Percentiles rank a stretch among this genome's conserved stretches.
Evolutionary conservation across 768 basidiomycete species (phyloP).

Genomic region (Russula griseocarnosa): DNA sequence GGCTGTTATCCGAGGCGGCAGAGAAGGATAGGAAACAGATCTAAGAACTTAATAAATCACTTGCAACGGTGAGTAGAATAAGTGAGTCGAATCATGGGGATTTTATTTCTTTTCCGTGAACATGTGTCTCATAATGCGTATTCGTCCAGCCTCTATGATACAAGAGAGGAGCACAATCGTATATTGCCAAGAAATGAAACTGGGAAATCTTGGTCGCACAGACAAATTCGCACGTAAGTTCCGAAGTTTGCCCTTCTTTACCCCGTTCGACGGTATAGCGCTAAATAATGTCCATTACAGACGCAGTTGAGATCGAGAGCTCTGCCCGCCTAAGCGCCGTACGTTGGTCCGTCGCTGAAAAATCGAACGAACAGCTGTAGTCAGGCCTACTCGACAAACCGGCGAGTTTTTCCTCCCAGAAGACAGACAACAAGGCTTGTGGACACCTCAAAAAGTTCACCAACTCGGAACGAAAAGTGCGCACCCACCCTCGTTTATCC

Average conservation of each 20-base stretch:
- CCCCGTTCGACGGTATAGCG: background rate
- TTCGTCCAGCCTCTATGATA: background rate
- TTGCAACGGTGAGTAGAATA: slow-evolving; percentile 1
- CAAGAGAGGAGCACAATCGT: background rate
- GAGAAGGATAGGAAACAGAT: slow-evolving; percentile 12
- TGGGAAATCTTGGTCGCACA: background rate
- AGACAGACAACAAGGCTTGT: background rate
- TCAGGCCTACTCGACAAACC: background rate
- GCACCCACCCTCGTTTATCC: slow-evolving; percentile 2
- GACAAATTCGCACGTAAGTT: background rate
- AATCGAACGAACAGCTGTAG: background rate
- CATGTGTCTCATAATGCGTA: background rate
- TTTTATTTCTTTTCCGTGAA: background rate
- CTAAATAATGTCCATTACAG: background rate
- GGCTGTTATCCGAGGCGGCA: background rate
- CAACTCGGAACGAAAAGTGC: background rate
- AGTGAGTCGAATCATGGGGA: no score
- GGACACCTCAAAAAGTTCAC: background rate
- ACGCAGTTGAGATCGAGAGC: slow-evolving; percentile 1
- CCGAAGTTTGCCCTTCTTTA: background rate
- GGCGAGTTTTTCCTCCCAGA: slow-evolving; percentile 7
- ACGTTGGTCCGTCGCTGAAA: slow-evolving; percentile 11
- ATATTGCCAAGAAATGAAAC: background rate
- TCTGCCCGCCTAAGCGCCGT: slow-evolving; percentile 11
- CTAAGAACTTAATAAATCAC: slow-evolving; percentile 3